Evolutionary conservation across 78 protist genomes (phyloP).

Genomic region (Emiliania huxleyi): DNA sequence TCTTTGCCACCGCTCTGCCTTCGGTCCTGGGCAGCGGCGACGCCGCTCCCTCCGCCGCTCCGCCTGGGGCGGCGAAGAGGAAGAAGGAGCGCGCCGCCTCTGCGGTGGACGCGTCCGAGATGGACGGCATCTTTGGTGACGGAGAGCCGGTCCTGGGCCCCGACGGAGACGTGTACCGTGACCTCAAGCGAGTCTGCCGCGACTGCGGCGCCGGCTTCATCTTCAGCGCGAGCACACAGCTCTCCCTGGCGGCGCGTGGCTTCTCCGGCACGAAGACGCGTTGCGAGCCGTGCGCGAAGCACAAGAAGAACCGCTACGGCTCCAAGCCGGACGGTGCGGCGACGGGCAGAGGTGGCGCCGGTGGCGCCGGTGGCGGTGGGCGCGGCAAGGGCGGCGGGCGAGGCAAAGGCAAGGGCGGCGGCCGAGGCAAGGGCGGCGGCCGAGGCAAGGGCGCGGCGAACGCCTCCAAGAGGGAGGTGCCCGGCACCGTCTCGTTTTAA

Average conservation of each 20-base stretch:
- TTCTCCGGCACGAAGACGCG: background rate
- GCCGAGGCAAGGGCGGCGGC: no score
- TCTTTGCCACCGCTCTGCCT: background rate
- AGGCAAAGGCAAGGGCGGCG: no score
- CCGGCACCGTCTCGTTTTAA: no score
- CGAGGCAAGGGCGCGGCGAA: no score
- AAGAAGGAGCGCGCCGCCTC: background rate
- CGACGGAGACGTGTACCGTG: background rate
- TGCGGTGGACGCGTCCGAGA: background rate
- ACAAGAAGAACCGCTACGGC: background rate
- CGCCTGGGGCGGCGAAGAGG: background rate
- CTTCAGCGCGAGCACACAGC: background rate
- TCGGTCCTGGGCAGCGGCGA: background rate
- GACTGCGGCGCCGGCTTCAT: background rate
- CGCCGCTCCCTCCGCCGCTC: background rate
- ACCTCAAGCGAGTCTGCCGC: background rate
- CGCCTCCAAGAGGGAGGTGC: no score
- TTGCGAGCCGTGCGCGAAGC: background rate
- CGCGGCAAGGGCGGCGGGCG: no score
- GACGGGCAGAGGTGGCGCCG: no score
- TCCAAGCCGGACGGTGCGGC: background rate
- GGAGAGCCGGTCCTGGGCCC: background rate
- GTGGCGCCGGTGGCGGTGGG: no score
- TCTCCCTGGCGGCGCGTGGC: background rate
- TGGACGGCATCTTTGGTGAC: background rate